Base-by-base conservation (phyloP, 2,329 filamentous ascomycete genomes). In the Cladophialophora bantiana region DNA sequence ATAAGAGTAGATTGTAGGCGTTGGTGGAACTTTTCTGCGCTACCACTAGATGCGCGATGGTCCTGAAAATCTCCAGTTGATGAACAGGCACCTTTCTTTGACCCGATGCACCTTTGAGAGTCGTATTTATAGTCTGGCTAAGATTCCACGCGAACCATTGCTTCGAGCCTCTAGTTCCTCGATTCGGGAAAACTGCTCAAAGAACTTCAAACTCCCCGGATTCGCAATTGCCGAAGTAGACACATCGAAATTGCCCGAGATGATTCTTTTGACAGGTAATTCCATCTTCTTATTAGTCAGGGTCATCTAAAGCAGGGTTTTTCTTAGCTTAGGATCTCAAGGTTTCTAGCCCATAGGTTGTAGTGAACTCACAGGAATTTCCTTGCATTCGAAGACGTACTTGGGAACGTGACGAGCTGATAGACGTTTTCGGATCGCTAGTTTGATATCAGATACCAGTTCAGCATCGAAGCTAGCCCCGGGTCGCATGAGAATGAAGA, bases 251-350 rank as follows among this genome's bases (percentile, higher is more conserved):
- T 88, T 86, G 0, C 92, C 92, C 0, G 86, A 92, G 0, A 95
- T 88, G 68, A 94, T 94, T 74, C 91, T 89, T 79, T 94, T 94
- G 35, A 95, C 90, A 0, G 91, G 91, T 58, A 94, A 73, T 76
- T 95, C 92, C 1, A 94, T 91, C 77, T 95, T 94, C 77, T 94
- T 94, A 55, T 91, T 78, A 75, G 94, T 95, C 0, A 91, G 90
- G 66, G 91, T 69, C 45, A 91, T 90, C 66, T 26, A 3, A 26
- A 26, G 26, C 3, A 26, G 3, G 26, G 26, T 2, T 26, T 26
- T 26, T 26, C 2, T 26, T 26, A 26, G 26, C 26, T 26, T 1
- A 92, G 92, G 75, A 95, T 93, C 72, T 91, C 91, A n/a, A 88
- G 89, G 6, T 90, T 91, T 26, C 26, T 26, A 26, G 26, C 26